These are phyloP conservation scores for Fusarium burgessii DNA, from an alignment of 2,329 filamentous ascomycete genomes.

Conservation along the genomic window DNA sequence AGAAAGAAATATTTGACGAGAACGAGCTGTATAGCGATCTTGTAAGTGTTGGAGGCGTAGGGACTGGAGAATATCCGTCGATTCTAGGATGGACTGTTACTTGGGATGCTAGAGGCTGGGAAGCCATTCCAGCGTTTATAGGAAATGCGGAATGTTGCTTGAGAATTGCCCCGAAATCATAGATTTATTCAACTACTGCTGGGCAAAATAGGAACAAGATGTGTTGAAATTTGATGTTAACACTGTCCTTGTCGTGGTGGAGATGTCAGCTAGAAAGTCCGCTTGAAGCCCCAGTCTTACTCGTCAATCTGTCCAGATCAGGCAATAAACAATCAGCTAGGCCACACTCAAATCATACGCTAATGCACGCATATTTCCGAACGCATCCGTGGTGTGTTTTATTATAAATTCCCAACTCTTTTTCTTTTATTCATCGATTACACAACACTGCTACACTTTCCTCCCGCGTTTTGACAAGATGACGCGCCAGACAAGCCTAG, in stretches of 20 bases:
- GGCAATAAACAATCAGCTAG: neutral
- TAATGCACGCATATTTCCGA: too few relatives aligned
- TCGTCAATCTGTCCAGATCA: neutral
- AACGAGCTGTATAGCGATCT: neutral
- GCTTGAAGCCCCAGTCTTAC: neutral
- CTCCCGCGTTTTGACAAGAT: neutral
- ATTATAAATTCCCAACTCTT: accelerated
- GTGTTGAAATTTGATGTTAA: neutral
- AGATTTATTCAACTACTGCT: neutral
- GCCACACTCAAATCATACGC: too few relatives aligned
- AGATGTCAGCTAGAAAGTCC: too few relatives aligned
- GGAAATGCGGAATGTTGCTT: neutral
- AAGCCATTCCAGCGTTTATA: neutral
- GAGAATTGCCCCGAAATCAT: neutral
- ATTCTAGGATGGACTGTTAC: neutral
- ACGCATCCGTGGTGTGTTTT: too few relatives aligned
- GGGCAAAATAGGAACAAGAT: neutral
- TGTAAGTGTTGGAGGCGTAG: neutral
- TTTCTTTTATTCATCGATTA: accelerated
- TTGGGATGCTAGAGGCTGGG: neutral
- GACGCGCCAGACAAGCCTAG: neutral
- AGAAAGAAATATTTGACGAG: neutral
- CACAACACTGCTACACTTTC: accelerated
- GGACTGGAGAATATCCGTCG: neutral
- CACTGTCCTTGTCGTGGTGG: too few relatives aligned